These are phyloP conservation scores for Agrostemma githago DNA, from an alignment of 148 eudicot species.

Conservation along the genomic window DNA sequence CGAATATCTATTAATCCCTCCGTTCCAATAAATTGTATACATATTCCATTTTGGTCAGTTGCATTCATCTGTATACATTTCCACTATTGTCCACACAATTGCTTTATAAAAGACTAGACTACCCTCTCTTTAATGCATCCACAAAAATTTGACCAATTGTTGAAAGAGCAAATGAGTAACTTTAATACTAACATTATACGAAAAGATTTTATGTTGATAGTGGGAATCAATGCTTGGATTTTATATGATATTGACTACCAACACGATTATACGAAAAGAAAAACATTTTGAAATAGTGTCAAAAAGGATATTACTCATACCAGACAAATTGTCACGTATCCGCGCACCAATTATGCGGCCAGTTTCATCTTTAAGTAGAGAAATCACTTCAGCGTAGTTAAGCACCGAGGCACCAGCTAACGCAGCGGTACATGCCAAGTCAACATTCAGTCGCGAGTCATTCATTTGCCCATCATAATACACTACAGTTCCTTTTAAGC, in stretches of 20 bases:
- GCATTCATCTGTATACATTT: too few relatives aligned
- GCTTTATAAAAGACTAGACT: too few relatives aligned
- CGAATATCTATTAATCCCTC: too few relatives aligned
- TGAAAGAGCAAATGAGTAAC: too few relatives aligned
- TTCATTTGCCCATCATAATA: slow-evolving; percentile 98
- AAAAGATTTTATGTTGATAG: background rate
- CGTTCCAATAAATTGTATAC: too few relatives aligned
- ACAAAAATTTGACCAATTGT: too few relatives aligned
- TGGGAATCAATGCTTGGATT: background rate
- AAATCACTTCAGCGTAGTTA: slow-evolving; percentile 86
- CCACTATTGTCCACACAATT: too few relatives aligned
- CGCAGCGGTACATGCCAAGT: slow-evolving; percentile 90
- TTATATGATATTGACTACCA: background rate
- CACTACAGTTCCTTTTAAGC: slow-evolving; percentile 88
- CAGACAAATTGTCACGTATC: slow-evolving; percentile 68
- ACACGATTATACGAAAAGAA: background rate
- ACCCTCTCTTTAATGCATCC: too few relatives aligned
- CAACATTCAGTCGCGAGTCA: slow-evolving; percentile 85
- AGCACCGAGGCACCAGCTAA: slow-evolving; percentile 89
- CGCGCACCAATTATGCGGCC: slow-evolving; percentile 79
- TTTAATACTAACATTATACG: too few relatives aligned
- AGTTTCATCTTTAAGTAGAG: slow-evolving; percentile 71
- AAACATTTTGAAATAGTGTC: background rate
- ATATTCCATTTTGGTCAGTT: too few relatives aligned
- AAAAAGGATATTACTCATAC: slow-evolving; percentile 30